Base-by-base conservation (phyloP, 768 basidiomycete genomes). In the Rhodosporidiobolus sp. region DNA sequence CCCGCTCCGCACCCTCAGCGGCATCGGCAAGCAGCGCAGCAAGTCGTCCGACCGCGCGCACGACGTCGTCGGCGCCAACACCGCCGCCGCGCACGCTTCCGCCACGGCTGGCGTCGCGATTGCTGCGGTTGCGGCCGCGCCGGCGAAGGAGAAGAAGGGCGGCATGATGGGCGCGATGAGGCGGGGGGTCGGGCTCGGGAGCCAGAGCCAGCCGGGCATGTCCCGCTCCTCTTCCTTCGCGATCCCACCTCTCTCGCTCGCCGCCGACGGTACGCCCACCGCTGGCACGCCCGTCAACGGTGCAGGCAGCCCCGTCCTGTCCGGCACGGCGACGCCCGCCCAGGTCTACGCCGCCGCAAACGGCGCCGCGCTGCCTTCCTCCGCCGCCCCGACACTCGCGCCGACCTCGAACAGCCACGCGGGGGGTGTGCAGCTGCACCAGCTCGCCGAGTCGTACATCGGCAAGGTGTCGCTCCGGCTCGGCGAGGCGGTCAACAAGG, bases 401-500 rank as follows among this genome's bases (percentile, higher is more conserved):
- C 7, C 38, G 3, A 22, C 16, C 3, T 3, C 52, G n/a, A 17
- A 28, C 58, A 34, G 35, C 1, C 28, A n/a, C 49, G 38, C 10
- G 11, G 28, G 43, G 28, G 54, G 54, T 43, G 63, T 65, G 24
- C 65, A 58, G 55, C 67, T 66, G 45, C 74, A 68, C 45, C 69
- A 73, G 52, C 60, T 76, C 28, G 69, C 75, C 48, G 75, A 73
- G 48, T 67, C 64, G 24, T 74, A 76, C 68, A 69, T 78, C 53
- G 68, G 63, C 35, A 71, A 74, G 45, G 70, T 78, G 52, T 69
- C 69, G 38, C 48, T 74, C 3, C 30, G 74, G 1, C 54, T 78
- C 35, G 66, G 66, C 62, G 77, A 78, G 52, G 70, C 66, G 14
- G 75, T 78, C 69, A 78, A 78, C 65, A 57, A 56, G 38, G 65